Evolutionary conservation across 2,329 filamentous ascomycete species (phyloP), one percentile per base, ranked within the genome.

Genomic region (Didymosphaeria variabile): DNA sequence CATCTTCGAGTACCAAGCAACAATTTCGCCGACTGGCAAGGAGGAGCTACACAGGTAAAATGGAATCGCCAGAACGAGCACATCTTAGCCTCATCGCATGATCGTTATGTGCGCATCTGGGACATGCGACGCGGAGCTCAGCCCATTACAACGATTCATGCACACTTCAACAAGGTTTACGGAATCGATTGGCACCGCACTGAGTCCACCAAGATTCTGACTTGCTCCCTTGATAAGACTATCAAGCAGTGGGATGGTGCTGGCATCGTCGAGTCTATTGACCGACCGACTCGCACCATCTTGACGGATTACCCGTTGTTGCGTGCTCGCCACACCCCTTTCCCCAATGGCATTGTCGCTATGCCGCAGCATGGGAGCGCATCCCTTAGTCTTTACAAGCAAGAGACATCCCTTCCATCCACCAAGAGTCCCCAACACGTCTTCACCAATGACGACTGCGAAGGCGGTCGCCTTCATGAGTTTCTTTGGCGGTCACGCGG

Each of bases 221-320:
- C 94, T 2, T 97, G 94, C 77, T 97, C 94, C 1, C 82, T 97
- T 52, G 94, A 97, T 74, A 93, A 90, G 75, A 96, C 90, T 44
- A 94, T 97, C 79, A 97, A 96, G 74, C 91, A 97, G 66, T 97
- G 94, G 94, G 91, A 97, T 75, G 93, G 93, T 69, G 84, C 82
- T 1, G 82, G 80, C 57, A 82, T 86, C 19, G 83, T 88, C 5
- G 83, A 84, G 3, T 85, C 68, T 17, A 72, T 73, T 23, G 64
- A 58, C 17, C 63, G 59, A 6, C 73, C 74, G 7, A 61, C 60
- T 26, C 88, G 91, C 61, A 86, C 93, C 47, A 94, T 97, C 57
- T 84, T 86, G 51, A 95, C 94, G 1, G 87, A 90, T 2, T 97
- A 94, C 72, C 94, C 94, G 0, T 90, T 97, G 23, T 97, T 93